Evolutionary conservation across 2,329 filamentous ascomycete genomes (phyloP).

Genomic region (Hypoxylon sp.): DNA sequence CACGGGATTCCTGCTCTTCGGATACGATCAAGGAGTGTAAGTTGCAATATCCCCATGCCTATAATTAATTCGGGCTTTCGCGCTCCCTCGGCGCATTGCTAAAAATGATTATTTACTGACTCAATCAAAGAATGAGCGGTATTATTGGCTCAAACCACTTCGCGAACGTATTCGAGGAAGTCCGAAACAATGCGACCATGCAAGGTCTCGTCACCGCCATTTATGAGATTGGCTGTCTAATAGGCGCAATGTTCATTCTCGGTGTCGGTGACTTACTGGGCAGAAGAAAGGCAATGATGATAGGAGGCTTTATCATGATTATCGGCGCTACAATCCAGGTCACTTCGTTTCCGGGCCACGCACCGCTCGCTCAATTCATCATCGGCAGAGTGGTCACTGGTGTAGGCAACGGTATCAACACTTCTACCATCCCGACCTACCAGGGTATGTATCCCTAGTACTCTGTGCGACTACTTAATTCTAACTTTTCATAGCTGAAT

Average conservation of each 20-base stretch:
- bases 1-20: slow-evolving; percentile 72
- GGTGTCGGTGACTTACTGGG: slow-evolving; percentile 67
- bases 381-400: slow-evolving; percentile 66
- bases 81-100: not conserved
- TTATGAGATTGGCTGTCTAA: slow-evolving; percentile 63
- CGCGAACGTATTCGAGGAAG: slow-evolving; percentile 63
- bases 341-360: slow-evolving; percentile 51
- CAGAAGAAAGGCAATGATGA: slow-evolving; percentile 68
- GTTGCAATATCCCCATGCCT: slow-evolving; percentile 4
- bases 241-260: slow-evolving; percentile 65
- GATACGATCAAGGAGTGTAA: slow-evolving; percentile 67
- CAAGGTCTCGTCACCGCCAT: slow-evolving; percentile 64
- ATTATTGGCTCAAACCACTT: slow-evolving; percentile 67
- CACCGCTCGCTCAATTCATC: slow-evolving; percentile 62
- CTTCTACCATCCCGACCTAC: slow-evolving; percentile 63
- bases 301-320: slow-evolving; percentile 71
- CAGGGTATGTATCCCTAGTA: slow-evolving; percentile 53
- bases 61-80: not conserved
- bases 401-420: slow-evolving; percentile 67
- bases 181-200: slow-evolving; percentile 61
- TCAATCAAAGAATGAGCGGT: slow-evolving; percentile 60
- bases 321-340: slow-evolving; percentile 73
- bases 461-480: slow-evolving; percentile 17
- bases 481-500: slow-evolving; percentile 56
- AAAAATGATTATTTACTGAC: slow-evolving; percentile 49